Evolutionary conservation across 2,329 filamentous ascomycete genomes (phyloP).

Genomic region (Neophaeococcomyces mojaviensis): DNA sequence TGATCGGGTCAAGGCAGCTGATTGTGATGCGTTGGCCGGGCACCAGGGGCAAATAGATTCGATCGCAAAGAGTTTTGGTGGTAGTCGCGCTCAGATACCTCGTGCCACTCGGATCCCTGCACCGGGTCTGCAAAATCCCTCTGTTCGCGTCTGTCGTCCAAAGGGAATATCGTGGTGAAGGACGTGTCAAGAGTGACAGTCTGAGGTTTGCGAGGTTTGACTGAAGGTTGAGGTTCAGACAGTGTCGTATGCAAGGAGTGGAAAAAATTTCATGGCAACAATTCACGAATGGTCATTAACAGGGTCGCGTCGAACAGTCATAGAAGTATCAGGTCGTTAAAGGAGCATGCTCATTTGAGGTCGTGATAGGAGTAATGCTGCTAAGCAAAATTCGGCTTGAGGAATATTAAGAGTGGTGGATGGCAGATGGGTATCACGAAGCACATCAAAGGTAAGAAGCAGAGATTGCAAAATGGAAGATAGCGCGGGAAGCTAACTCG

Average conservation of each 20-base stretch:
- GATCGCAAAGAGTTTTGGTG: background rate
- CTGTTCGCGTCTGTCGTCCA: background rate
- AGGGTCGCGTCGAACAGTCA: conserved; percentile 3
- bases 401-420: conserved; percentile 1
- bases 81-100: background rate
- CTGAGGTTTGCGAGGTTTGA: background rate
- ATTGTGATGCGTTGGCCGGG: too few species aligned
- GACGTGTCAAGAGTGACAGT: background rate
- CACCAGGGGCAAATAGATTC: background rate
- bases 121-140: background rate
- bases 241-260: conserved; percentile 8
- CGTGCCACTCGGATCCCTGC: too few species aligned
- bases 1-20: too few species aligned
- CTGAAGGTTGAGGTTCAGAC: too few species aligned
- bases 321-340: conserved; percentile 1
- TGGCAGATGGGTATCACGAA: background rate
- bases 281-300: conserved; percentile 3
- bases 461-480: too few species aligned
- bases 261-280: conserved; percentile 9
- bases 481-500: too few species aligned
- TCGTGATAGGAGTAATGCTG: conserved; percentile 6
- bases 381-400: conserved; percentile 3
- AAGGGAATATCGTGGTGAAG: background rate
- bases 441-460: too few species aligned
- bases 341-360: background rate